Evolutionary conservation across 805 yeast species (phyloP).

Genomic region (Candida coquimbonensis): DNA sequence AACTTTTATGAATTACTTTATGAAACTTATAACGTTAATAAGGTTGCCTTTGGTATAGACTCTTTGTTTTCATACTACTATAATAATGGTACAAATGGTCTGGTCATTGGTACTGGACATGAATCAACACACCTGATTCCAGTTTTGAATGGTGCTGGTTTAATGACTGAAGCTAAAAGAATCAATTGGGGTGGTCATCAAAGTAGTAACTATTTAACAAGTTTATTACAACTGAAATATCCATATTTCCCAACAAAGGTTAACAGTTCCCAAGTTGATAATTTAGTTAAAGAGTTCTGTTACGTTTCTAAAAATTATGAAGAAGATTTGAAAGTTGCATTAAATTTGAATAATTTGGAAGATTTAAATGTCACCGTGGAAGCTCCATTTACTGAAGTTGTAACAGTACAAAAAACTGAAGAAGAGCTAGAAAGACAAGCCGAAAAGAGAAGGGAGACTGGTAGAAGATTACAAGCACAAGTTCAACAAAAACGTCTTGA

Average conservation of each 20-base stretch:
- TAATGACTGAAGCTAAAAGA: constrained; percentile 63
- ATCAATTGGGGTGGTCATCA: constrained; percentile 90
- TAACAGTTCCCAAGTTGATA: constrained; percentile 53
- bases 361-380: constrained; percentile 71
- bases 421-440: constrained; percentile 76
- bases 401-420: constrained; percentile 67
- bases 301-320: constrained; percentile 67
- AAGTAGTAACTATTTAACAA: constrained; percentile 55
- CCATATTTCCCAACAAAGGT: constrained; percentile 85
- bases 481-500: constrained; percentile 81
- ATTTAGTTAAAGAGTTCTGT: constrained; percentile 68
- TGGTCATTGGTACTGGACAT: constrained; percentile 79
- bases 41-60: constrained; percentile 77
- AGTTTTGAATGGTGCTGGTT: constrained; percentile 61
- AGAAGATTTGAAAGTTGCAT: constrained; percentile 47
- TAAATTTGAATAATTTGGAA: constrained; percentile 60
- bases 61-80: constrained; percentile 69
- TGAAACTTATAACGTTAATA: constrained; percentile 74
- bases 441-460: constrained; percentile 77
- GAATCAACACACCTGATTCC: constrained; percentile 83
- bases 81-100: constrained; percentile 52
- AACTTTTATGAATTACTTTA: constrained; percentile 77
- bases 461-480: constrained; percentile 84
- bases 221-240: constrained; percentile 69
- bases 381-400: constrained; percentile 66